Evolutionary conservation across 2,329 filamentous ascomycete genomes (phyloP).

Genomic region (Dactylonectria estremocensis): DNA sequence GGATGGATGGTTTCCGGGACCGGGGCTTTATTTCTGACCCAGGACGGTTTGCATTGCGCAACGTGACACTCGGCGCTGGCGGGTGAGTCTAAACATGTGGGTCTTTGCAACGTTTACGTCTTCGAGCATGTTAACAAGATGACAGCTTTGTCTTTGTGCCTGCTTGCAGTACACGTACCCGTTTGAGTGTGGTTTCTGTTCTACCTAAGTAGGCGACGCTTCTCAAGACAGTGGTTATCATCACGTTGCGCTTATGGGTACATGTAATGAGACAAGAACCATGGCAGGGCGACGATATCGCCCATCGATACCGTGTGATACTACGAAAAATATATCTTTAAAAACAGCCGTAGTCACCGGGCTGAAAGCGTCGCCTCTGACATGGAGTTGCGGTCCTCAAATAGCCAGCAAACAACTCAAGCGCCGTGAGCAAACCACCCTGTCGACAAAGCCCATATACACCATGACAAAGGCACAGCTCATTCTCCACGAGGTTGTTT

Average conservation of each 20-base stretch:
- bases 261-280: background rate
- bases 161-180: background rate
- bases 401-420: background rate
- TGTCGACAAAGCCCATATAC: background rate
- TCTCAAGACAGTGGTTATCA: background rate
- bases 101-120: slow-evolving; percentile 9
- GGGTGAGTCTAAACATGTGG: background rate
- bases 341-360: background rate
- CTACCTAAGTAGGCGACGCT: too few relatives aligned
- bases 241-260: background rate
- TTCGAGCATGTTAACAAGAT: background rate
- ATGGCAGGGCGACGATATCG: background rate
- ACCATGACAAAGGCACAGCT: background rate
- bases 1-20: slow-evolving; percentile 2
- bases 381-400: background rate
- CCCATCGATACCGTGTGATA: background rate
- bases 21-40: background rate
- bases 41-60: background rate
- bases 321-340: background rate
- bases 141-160: background rate
- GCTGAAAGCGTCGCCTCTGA: background rate
- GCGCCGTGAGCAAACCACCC: background rate
- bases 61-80: background rate
- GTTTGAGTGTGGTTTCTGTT: slow-evolving; percentile 3
- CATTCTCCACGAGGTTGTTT: background rate